Base-by-base conservation (phyloP, 768 basidiomycete genomes). In the Collybia mongolica region DNA sequence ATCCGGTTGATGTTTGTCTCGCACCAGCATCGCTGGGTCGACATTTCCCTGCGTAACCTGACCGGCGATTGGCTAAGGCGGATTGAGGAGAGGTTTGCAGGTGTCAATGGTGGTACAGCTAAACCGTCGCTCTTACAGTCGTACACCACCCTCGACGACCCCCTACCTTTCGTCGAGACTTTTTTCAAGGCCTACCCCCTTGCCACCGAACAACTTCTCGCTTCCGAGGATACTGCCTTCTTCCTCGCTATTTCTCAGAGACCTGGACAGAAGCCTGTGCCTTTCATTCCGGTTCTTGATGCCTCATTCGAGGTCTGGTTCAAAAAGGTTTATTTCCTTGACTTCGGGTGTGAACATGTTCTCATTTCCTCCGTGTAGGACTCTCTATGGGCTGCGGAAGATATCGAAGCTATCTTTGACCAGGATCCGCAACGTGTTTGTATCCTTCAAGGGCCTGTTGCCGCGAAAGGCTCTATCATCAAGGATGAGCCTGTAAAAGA, bases 351-450 rank as follows among this genome's bases (percentile, higher is more conserved):
- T 7, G 50, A 29, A 9, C 8, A 24, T 20, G 19, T 36, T 41
- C 32, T 15, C 42, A 46, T 49, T 57, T 32, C 18, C 11, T 35
- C 2, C 19, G 19, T 20, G 18, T 57, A 93, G 90, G 96, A 98
- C 67, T 98, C 96, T 6, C 82, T 98, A 9, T 98, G 96, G 95
- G 90, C 90, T 36, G 90, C 93, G 2, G 96, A 98, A 69, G 97
- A 99, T 66, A 94, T 98, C 56, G 97, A 98, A 54, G 96, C 95
- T 12, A 94, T 99, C 37, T 97, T 98, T 63, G 97, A 98, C 71
- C 93, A 96, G 72, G 97, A 98, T 68, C 96, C 96, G 20, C 92
- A 99, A 68, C 88, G 97, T 54, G 95, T 98, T 22, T 96, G 93
- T 63, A 96, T 99, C 59, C 82, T 99, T 46, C 94, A 97, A 71